Percentiles rank a stretch among this genome's conserved stretches.
Evolutionary conservation across 1,284 basidiomycete genomes (phyloP).

Genomic region (Singerocomus inundabilis): DNA sequence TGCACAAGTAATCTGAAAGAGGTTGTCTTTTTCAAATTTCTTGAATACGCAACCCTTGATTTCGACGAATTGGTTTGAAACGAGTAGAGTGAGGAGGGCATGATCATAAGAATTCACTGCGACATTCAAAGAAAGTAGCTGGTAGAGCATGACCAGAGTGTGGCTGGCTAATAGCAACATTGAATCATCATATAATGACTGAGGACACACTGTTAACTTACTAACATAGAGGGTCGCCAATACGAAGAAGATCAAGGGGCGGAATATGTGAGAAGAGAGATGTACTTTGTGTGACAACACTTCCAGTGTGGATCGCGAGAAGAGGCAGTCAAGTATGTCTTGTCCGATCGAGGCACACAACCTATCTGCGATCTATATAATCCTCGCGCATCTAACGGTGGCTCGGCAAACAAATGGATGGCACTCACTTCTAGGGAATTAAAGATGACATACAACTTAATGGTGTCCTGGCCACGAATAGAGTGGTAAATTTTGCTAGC

Average conservation of each 20-base stretch:
- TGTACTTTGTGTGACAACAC: conserved; percentile 63
- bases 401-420: neutral
- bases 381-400: neutral
- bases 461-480: conserved; percentile 97
- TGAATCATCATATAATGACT: neutral
- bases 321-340: conserved; percentile 95
- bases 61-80: conserved; percentile 99
- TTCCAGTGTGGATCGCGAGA: conserved; percentile 88
- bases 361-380: conserved; percentile 84
- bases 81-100: conserved; percentile 88
- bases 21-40: conserved; percentile 98
- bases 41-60: conserved; percentile 99
- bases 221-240: conserved; percentile 85
- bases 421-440: conserved; percentile 87
- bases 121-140: conserved; percentile 93
- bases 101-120: conserved; percentile 99
- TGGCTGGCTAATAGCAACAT: conserved; percentile 66
- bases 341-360: conserved; percentile 97
- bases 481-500: conserved; percentile 99
- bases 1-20: conserved; percentile 99
- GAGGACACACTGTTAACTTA: conserved; percentile 37
- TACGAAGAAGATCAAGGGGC: conserved; percentile 83
- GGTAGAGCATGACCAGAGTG: conserved; percentile 95
- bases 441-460: conserved; percentile 99
- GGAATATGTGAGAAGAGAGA: conserved; percentile 60